Evolutionary conservation across 202 grass and related monocot genomes (phyloP).

Genomic region (Schoenoplectus tabernaemontani): DNA sequence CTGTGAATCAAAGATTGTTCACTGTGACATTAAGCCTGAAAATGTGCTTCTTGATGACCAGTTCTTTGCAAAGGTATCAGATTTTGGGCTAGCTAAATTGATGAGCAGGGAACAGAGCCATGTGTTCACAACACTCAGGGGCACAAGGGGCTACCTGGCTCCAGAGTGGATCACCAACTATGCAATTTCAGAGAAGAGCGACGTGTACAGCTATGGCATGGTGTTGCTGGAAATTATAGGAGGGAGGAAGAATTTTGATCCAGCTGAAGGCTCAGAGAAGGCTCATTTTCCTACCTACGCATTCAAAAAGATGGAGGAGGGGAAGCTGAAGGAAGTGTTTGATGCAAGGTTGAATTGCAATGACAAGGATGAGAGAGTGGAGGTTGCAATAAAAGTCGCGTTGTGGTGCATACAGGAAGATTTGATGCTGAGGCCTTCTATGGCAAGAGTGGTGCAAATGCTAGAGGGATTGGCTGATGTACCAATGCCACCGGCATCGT

Average conservation of each 20-base stretch:
- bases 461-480: conserved; percentile 74
- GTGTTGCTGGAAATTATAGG: conserved; percentile 88
- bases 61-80: conserved; percentile 82
- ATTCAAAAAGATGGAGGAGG: conserved; percentile 77
- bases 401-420: conserved; percentile 99
- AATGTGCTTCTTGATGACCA: conserved; percentile 89
- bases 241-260: conserved; percentile 82
- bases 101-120: conserved; percentile 98
- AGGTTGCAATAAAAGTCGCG: conserved; percentile 61
- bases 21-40: conserved; percentile 97
- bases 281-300: conserved; percentile 79
- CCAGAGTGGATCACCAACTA: conserved; percentile 92
- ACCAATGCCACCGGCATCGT: conserved; percentile 42
- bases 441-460: conserved; percentile 88
- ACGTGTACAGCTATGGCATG: conserved; percentile 96
- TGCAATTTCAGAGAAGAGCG: conserved; percentile 90
- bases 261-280: conserved; percentile 59
- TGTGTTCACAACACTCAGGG: conserved; percentile 86
- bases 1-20: conserved; percentile 84
- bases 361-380: conserved; percentile 50
- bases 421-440: conserved; percentile 62
- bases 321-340: conserved; percentile 47
- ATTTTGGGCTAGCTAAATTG: conserved; percentile 92
- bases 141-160: conserved; percentile 82
- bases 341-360: conserved; percentile 39